These are phyloP conservation scores for Thamnidium elegans DNA, from an alignment of 192 early-diverging fungal genomes.

Conservation along the genomic window DNA sequence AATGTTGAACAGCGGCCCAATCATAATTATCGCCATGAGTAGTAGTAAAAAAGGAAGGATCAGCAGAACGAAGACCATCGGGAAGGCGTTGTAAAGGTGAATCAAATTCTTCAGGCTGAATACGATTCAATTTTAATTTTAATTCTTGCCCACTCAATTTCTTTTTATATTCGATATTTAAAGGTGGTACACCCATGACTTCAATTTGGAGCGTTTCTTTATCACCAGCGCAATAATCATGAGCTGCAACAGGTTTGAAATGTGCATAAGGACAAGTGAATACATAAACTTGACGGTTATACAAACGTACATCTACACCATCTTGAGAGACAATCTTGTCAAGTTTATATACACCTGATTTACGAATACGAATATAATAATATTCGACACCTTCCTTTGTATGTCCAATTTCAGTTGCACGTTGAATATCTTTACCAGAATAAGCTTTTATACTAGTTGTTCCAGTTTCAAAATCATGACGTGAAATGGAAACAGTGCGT, in stretches of 20 bases:
- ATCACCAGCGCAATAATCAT: slow-evolving; percentile 35
- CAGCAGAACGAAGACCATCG: neutral
- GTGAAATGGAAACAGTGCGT: slow-evolving; percentile 22
- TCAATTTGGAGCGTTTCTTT: slow-evolving; percentile 26
- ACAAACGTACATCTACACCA: slow-evolving; percentile 36
- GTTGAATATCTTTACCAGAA: slow-evolving; percentile 25
- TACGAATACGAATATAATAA: slow-evolving; percentile 33
- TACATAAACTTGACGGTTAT: slow-evolving; percentile 33
- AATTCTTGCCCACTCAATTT: neutral
- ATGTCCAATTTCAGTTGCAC: slow-evolving; percentile 36
- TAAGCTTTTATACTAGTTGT: slow-evolving; percentile 7
- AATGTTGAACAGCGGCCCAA: slow-evolving; percentile 36
- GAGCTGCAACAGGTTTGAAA: slow-evolving; percentile 16
- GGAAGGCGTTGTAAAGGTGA: slow-evolving; percentile 21
- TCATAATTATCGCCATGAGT: slow-evolving; percentile 12
- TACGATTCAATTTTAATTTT: slow-evolving; percentile 30
- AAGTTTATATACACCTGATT: slow-evolving; percentile 40
- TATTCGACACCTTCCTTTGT: slow-evolving; percentile 27
- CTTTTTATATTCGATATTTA: slow-evolving; percentile 34
- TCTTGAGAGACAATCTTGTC: slow-evolving; percentile 33
- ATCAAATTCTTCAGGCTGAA: slow-evolving; percentile 27
- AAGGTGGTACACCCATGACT: slow-evolving; percentile 42
- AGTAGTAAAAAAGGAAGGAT: slow-evolving; percentile 12
- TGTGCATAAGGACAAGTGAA: slow-evolving; percentile 39
- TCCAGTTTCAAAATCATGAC: slow-evolving; percentile 34